phyloP scores from a whole-genome alignment of 306 rosid genomes.

The Astragalus glycyphyllos region DNA sequence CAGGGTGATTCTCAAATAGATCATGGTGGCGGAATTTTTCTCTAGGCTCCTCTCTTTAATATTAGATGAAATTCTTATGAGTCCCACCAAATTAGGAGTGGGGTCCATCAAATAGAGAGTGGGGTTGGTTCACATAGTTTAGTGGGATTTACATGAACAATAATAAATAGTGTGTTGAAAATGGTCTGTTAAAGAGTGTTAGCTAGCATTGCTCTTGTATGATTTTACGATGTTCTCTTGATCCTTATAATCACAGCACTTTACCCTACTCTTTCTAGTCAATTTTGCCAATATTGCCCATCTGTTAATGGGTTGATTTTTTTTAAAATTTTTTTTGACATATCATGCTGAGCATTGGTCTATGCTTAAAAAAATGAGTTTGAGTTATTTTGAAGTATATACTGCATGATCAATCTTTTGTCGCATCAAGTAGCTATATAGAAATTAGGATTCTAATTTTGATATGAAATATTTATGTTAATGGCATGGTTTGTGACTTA shows the following conservation, averaged over 20 bases:
- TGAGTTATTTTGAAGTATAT: neutral
- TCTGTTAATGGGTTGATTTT: neutral
- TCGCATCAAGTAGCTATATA: conserved; percentile 16
- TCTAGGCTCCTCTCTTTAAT: neutral
- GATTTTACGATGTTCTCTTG: neutral
- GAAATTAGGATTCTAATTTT: conserved; percentile 39
- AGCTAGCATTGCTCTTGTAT: neutral
- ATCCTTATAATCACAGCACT: neutral
- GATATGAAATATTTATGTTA: conserved; percentile 25
- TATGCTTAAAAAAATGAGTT: neutral
- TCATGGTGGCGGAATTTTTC: neutral
- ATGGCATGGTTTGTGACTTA: conserved; percentile 4
- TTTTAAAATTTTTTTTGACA: conserved; percentile 1
- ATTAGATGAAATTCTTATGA: neutral
- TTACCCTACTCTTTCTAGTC: neutral
- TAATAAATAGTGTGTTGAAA: neutral
- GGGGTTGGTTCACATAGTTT: neutral
- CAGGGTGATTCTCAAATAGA: conserved; percentile 6
- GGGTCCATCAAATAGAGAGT: neutral
- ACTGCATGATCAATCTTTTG: neutral
- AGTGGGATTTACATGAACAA: neutral
- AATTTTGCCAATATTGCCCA: neutral
- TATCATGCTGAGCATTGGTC: conserved; percentile 2
- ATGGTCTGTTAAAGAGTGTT: neutral
- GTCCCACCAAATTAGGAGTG: neutral